phyloP scores from a whole-genome alignment of 495 filamentous ascomycete species.

The Hypomontagnella submonticulosa region DNA sequence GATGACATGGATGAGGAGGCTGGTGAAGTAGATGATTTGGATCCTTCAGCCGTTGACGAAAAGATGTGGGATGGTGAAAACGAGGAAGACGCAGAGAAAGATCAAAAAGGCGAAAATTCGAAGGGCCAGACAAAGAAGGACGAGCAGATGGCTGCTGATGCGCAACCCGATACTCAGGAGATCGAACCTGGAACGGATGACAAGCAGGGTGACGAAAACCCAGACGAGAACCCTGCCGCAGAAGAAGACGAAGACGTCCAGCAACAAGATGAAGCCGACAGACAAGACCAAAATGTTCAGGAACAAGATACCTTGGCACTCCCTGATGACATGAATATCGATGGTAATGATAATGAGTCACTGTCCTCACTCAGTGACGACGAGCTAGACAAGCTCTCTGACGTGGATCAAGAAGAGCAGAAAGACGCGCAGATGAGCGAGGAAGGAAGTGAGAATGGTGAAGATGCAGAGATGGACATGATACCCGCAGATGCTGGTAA shows the following conservation, averaged over 20 bases:
- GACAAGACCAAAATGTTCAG: constrained; percentile 73
- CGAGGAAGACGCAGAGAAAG: constrained; percentile 80
- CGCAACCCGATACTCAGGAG: constrained; percentile 69
- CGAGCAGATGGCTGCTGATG: constrained; percentile 70
- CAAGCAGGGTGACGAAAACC: constrained; percentile 62
- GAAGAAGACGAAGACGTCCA: constrained; percentile 80
- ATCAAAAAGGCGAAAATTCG: constrained; percentile 78
- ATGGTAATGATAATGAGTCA: constrained; percentile 63
- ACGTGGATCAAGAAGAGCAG: constrained; percentile 57
- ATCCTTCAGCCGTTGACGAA: constrained; percentile 90
- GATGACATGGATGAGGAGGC: constrained; percentile 86
- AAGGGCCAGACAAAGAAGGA: constrained; percentile 73
- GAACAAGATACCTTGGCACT: constrained; percentile 67
- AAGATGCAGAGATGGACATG: constrained; percentile 45
- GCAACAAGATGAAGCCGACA: constrained; percentile 70
- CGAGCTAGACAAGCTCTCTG: constrained; percentile 67
- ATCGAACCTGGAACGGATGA: constrained; percentile 59
- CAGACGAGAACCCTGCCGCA: constrained; percentile 66
- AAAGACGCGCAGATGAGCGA: constrained; percentile 49
- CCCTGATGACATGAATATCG: constrained; percentile 80
- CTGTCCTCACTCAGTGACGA: constrained; percentile 61
- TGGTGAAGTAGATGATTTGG: constrained; percentile 88
- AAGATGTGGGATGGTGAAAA: constrained; percentile 95
- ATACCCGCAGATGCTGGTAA: constrained; percentile 35
- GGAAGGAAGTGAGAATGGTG: constrained; percentile 45